Percentiles rank a stretch among this genome's conserved stretches.
Conservation (phyloP, 1,284 basidiomycete genomes). For the Vanrija pseudolonga region DNA sequence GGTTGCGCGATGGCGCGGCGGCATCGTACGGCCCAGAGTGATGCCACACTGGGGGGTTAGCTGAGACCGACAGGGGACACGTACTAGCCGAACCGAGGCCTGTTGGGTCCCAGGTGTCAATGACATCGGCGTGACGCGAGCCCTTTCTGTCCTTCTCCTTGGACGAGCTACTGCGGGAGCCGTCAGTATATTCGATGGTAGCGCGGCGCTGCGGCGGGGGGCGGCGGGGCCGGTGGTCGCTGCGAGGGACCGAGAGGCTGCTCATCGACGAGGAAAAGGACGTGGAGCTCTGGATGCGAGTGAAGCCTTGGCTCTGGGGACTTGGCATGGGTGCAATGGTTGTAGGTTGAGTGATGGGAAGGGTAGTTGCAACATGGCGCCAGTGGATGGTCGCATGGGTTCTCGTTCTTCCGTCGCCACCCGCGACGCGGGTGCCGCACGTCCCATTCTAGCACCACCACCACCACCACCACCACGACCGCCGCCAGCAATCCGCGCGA, state of each 20-base stretch:
- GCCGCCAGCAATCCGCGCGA: no score
- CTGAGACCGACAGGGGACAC: constrained; percentile 6
- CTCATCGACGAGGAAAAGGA: background rate
- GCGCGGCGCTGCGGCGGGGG: no score
- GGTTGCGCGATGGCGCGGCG: constrained; percentile 48
- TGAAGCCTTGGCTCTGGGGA: background rate
- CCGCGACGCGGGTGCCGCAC: no score
- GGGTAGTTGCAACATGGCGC: background rate
- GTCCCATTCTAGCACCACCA: no score
- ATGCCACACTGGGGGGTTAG: constrained; percentile 44
- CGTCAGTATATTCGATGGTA: background rate
- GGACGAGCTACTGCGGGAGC: background rate
- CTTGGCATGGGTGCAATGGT: background rate
- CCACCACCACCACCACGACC: background rate
- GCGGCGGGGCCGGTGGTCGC: background rate
- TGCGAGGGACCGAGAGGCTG: no score
- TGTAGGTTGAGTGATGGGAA: background rate
- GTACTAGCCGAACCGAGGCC: constrained; percentile 46
- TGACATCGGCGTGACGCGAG: constrained; percentile 46
- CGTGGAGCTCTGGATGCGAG: background rate
- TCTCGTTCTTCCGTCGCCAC: background rate
- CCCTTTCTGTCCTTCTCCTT: constrained; percentile 43
- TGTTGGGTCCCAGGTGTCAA: constrained; percentile 50
- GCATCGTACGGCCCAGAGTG: constrained; percentile 50
- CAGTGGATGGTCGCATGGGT: background rate